Evolutionary conservation across 1,139 yeast genomes (phyloP).

Genomic region (Blastobotrys indianensis): DNA sequence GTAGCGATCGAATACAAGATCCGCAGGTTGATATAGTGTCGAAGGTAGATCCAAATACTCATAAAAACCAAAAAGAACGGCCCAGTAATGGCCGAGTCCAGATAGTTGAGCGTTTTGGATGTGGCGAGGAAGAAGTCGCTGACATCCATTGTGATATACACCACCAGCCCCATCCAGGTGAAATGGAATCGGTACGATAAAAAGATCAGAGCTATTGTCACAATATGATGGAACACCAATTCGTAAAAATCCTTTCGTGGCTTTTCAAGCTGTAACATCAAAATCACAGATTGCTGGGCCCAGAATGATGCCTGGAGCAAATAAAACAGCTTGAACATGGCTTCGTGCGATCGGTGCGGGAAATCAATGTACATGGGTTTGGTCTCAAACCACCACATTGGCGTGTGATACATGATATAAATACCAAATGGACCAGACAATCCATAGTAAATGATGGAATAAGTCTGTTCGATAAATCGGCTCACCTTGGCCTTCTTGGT

Average conservation of each 20-base stretch:
- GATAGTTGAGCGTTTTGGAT: constrained; percentile 78
- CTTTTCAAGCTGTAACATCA: constrained; percentile 79
- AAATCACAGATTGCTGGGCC: constrained; percentile 88
- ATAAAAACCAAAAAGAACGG: constrained; percentile 68
- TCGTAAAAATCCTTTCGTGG: constrained; percentile 93
- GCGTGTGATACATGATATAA: constrained; percentile 76
- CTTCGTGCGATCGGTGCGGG: constrained; percentile 76
- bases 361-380: constrained; percentile 68
- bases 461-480: constrained; percentile 91
- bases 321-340: constrained; percentile 71
- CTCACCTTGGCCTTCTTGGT: constrained; percentile 53
- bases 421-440: constrained; percentile 80
- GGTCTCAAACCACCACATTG: constrained; percentile 86
- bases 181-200: constrained; percentile 91
- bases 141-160: constrained; percentile 92
- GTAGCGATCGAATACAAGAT: constrained; percentile 86
- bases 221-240: constrained; percentile 85
- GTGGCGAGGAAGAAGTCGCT: constrained; percentile 83
- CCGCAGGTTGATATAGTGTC: constrained; percentile 77
- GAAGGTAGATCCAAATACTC: constrained; percentile 72
- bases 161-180: constrained; percentile 89
- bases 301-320: constrained; percentile 94
- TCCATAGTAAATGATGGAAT: constrained; percentile 76
- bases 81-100: constrained; percentile 58
- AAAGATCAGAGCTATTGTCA: constrained; percentile 84